phyloP scores from a whole-genome alignment of 441 rosid species.

The Erodium chrysanthum region DNA sequence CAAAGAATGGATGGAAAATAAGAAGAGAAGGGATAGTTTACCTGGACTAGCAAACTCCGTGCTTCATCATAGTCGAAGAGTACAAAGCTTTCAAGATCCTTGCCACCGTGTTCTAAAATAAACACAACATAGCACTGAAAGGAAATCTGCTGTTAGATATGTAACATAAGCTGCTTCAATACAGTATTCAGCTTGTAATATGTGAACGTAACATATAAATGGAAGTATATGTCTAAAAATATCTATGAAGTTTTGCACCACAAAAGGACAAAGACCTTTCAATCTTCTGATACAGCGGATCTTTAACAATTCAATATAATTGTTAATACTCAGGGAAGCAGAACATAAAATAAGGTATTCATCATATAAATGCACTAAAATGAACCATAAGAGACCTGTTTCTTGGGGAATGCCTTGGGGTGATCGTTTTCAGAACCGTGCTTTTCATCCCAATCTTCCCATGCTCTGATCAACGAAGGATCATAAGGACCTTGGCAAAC shows the following conservation, averaged over 20 bases:
- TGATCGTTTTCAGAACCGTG: slow-evolving; percentile 84
- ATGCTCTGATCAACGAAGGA: slow-evolving; percentile 52
- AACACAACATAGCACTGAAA: slow-evolving; percentile 72
- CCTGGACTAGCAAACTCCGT: slow-evolving; percentile 71
- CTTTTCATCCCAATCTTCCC: slow-evolving; percentile 92
- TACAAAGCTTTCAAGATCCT: slow-evolving; percentile 90
- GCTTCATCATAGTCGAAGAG: slow-evolving; percentile 73
- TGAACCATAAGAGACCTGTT: slow-evolving; percentile 47
- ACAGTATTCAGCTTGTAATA: background rate
- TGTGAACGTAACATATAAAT: background rate
- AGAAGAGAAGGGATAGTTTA: slow-evolving; percentile 17
- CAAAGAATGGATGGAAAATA: background rate
- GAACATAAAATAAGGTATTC: background rate
- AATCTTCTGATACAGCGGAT: background rate
- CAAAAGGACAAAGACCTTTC: background rate
- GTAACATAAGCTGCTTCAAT: background rate
- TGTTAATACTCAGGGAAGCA: slow-evolving; percentile 8
- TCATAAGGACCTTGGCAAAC: slow-evolving; percentile 87
- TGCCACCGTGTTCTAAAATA: slow-evolving; percentile 88
- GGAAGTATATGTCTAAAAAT: background rate
- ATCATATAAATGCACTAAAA: slow-evolving; percentile 1
- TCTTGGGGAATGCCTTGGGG: slow-evolving; percentile 64
- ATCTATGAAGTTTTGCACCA: background rate
- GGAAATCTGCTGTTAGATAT: slow-evolving; percentile 17
- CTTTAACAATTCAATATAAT: background rate